Conservation (phyloP, 2,329 filamentous ascomycete genomes). For the Paraphoma chrysanthemicola region DNA sequence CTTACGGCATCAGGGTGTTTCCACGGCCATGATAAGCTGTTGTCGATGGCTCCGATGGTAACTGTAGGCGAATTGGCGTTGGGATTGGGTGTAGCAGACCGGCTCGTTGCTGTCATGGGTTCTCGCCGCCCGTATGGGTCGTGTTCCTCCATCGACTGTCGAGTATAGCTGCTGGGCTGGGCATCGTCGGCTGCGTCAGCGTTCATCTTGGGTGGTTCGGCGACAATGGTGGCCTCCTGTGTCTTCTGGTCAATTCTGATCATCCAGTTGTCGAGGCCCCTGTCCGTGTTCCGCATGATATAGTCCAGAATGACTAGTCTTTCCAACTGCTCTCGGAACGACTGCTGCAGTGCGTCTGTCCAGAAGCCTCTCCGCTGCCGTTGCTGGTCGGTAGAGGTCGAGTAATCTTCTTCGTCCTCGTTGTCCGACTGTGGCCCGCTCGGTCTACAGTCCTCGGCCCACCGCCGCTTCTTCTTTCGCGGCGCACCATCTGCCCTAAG, state of each 20-base stretch:
- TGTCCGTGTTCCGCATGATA: constrained; percentile 98
- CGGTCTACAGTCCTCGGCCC: constrained; percentile 84
- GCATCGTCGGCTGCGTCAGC: constrained; percentile 42
- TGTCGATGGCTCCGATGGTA: constrained; percentile 91
- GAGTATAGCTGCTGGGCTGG: constrained; percentile 59
- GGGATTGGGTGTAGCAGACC: constrained; percentile 63
- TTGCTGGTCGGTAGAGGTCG: constrained; percentile 41
- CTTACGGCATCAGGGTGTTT: constrained; percentile 90
- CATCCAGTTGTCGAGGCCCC: constrained; percentile 99
- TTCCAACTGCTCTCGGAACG: constrained; percentile 92
- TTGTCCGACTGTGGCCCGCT: constrained; percentile 65
- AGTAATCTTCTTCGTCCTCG: constrained; percentile 62
- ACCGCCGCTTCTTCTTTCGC: constrained; percentile 68
- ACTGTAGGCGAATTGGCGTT: constrained; percentile 65
- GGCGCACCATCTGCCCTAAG: constrained; percentile 73
- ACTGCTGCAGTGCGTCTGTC: constrained; percentile 87
- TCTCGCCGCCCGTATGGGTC: constrained; percentile 77
- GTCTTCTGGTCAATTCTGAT: constrained; percentile 90
- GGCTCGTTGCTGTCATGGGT: constrained; percentile 78
- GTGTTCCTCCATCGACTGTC: constrained; percentile 66
- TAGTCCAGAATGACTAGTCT: constrained; percentile 98
- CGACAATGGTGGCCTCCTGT: constrained; percentile 82
- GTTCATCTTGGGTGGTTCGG: constrained; percentile 77
- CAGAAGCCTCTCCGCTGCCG: constrained; percentile 71
- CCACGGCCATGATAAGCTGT: constrained; percentile 98